Conservation (phyloP, 2,329 filamentous ascomycete genomes). For the Penicillium sp. region DNA sequence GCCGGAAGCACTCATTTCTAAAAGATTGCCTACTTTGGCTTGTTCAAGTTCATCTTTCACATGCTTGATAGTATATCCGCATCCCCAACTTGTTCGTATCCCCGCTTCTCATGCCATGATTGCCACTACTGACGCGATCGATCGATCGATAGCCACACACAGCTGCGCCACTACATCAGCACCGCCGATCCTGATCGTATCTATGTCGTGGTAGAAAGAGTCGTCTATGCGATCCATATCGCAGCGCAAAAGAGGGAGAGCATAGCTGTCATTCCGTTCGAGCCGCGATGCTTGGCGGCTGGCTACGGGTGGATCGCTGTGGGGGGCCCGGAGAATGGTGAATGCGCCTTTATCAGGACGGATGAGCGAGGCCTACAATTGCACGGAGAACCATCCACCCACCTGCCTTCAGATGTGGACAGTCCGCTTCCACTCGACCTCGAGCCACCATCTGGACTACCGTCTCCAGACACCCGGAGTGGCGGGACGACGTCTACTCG, state of each 20-base stretch:
- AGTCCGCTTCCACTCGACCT: slow-evolving; percentile 57
- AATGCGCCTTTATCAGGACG: slow-evolving; percentile 78
- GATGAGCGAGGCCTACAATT: slow-evolving; percentile 39
- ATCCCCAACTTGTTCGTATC: slow-evolving; percentile 64
- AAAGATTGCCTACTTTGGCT: too few species aligned
- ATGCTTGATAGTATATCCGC: too few species aligned
- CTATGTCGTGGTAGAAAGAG: slow-evolving; percentile 78
- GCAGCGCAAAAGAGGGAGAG: slow-evolving; percentile 70
- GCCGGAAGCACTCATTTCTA: too few species aligned
- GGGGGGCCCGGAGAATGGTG: slow-evolving; percentile 78
- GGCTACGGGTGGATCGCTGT: slow-evolving; percentile 87
- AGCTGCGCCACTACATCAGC: slow-evolving; percentile 84
- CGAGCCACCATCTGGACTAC: slow-evolving; percentile 29
- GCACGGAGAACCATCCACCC: slow-evolving; percentile 41
- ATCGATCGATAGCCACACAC: slow-evolving; percentile 41
- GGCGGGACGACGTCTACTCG: slow-evolving; percentile 22
- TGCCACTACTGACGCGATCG: slow-evolving; percentile 13
- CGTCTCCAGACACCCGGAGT: slow-evolving; percentile 26
- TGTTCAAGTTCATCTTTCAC: too few species aligned
- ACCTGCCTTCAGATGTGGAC: slow-evolving; percentile 53
- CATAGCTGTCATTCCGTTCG: slow-evolving; percentile 69
- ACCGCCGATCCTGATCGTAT: slow-evolving; percentile 73
- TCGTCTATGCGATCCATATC: slow-evolving; percentile 73
- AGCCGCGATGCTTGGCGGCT: slow-evolving; percentile 83
- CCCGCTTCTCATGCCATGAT: slow-evolving; percentile 15